A percentile compares a stretch with the other conserved stretches of the same genome.
These are phyloP conservation scores for Apium graveolens DNA, from an alignment of 129 eudicot species.

Conservation along the genomic window DNA sequence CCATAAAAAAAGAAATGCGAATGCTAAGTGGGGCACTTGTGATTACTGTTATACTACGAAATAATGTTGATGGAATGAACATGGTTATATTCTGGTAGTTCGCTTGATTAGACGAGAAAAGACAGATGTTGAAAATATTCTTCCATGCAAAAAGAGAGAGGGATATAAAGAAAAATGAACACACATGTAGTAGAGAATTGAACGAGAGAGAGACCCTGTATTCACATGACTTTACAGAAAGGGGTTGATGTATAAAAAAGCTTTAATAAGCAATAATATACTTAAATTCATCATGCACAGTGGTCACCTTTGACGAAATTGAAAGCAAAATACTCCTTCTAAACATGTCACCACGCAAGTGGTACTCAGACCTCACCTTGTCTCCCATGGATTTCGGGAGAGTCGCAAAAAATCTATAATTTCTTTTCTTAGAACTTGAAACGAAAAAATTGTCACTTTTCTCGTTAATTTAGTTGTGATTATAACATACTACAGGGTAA, in stretches of 20 bases:
- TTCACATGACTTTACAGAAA: neutral
- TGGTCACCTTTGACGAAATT: neutral
- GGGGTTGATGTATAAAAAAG: neutral
- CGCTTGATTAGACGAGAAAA: constrained; percentile 1
- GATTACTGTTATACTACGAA: neutral
- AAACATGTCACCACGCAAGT: constrained; percentile 2
- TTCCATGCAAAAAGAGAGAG: constrained; percentile 6
- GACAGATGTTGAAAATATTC: constrained; percentile 1
- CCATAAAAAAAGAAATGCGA: too few relatives aligned
- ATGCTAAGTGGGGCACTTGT: neutral
- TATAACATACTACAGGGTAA: too few relatives aligned
- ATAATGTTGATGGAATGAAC: constrained; percentile 5
- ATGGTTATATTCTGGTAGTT: neutral
- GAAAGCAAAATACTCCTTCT: neutral
- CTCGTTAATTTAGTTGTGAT: too few relatives aligned
- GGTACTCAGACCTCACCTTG: neutral
- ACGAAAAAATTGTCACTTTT: too few relatives aligned
- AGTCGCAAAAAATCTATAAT: too few relatives aligned
- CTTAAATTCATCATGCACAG: neutral
- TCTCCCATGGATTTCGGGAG: neutral
- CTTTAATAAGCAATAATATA: neutral
- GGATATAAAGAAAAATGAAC: neutral
- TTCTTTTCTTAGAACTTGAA: too few relatives aligned
- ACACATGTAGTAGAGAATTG: neutral
- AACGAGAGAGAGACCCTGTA: neutral